Base-by-base conservation (phyloP, 805 yeast species). In the Metschnikowia amazonensis region DNA sequence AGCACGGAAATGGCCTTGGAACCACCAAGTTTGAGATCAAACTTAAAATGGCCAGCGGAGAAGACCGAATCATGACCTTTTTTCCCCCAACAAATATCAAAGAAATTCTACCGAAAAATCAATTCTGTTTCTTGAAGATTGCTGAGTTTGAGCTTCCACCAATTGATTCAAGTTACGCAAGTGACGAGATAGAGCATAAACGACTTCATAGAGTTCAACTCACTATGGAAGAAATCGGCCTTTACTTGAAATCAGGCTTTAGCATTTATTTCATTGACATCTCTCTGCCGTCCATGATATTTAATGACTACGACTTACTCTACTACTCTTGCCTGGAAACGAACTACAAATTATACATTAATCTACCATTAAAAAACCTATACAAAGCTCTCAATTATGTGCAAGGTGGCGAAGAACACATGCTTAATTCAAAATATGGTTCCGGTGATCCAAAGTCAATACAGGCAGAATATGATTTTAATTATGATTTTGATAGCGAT, bases 61-160 rank as follows among this genome's bases (percentile, higher is more conserved):
- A 63, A 13, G 57, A 56, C 17, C 49, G 66, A 2, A 48, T 53
- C 20, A 64, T 73, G 42, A 67, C 72, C 1, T 79, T 73, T 47
- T 79, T 74, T 53, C 82, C 85, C 0, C 81, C 86, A 0, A 67
- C 77, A 0, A 75, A 77, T 51, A 75, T 82, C 36, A 74, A 73
- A 42, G 85, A 81, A 10, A 66, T 82, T 20, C 62, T 80, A n/a
- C 84, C 84, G 1, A 72, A 69, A 43, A 66, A 72, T 23, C 73
- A 72, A 47, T 70, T 78, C 53, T 70, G 78, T 21, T 62, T 80
- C 20, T 57, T 81, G 30, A 73, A 77, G 50, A 53, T 80, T 23
- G 85, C 84, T 0, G 69, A 67, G 37, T 78, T 82, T 51, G 48
- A 46, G 2, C 60, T 77, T 1, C 66, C 69, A 14, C 18, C 37